Base-by-base conservation (phyloP, 2,329 filamentous ascomycete species). In the Colletotrichum tropicicola region DNA sequence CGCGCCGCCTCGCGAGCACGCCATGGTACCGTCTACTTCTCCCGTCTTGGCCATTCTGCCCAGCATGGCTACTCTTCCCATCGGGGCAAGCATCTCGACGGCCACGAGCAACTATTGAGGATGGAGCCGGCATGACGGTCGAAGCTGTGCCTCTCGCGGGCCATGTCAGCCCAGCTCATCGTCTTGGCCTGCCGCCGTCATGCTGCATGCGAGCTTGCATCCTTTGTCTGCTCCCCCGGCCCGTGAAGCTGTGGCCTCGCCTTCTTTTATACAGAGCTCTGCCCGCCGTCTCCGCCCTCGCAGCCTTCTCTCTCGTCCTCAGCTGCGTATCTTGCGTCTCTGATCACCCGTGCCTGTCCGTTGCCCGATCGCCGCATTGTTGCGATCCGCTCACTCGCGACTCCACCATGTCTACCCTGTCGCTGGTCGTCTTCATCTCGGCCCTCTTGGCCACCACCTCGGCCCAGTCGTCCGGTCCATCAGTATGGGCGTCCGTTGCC, bases 401-500 rank as follows among this genome's bases (percentile, higher is more conserved):
- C 30, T 30, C 35, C 25, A 51, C 3, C 8, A 74, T 74, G 73
- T 60, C 57, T 41, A 17, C 65, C 49, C 52, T 72, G 19, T 57
- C 70, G 9, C 43, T 68, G 13, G 54, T 44, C 10, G 56, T 72
- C 1, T 43, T 70, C n/a, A 47, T 76, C 25, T 53, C 68, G 21
- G 55, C 70, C 39, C 65, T 79, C 25, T 49, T 73, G 23, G 62
- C 68, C 19, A 66, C 68, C 35, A 61, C 68, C 32, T 63, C 70
- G 15, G 79, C 77, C 7, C 76, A 80, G 53, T 70, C 73, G 12
- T 64, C 67, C 28, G 72, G 70, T 39, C 76, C 79, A 52, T 81
- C 75, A 25, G 79, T 87, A 53, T 86, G 83, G 82, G 80, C 82
- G 4, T 81, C 80, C 0, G 80, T 83, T 44, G 80, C 78, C 23